Base-by-base conservation (phyloP, 2,329 filamentous ascomycete species). In the Trichophyton schoenleinii region DNA sequence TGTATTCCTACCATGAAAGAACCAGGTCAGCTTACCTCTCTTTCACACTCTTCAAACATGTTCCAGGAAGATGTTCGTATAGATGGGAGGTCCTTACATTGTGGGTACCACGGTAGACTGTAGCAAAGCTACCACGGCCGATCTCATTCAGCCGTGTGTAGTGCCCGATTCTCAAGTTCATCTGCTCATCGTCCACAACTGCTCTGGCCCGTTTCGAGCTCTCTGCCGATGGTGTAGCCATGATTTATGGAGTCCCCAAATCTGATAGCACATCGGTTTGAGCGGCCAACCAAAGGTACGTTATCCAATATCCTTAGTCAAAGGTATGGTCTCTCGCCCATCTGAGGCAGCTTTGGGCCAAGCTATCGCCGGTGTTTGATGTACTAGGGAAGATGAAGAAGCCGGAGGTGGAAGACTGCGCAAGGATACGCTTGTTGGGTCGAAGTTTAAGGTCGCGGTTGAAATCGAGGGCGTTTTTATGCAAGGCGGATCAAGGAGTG, bases 111-210 rank as follows among this genome's bases (percentile, higher is more conserved):
- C 88, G 84, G 74, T 94, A 97, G 67, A 99, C 94, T 67, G 91
- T 91, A 66, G 94, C 94, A 79, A 97, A 99, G 78, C 94, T 97
- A 65, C 94, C 94, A 77, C 94, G 94, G 65, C 94, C 94, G 72
- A 97, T 96, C 77, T 96, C 89, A 68, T 88, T 86, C 68, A 91
- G 84, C 70, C 92, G 86, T 69, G 83, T 82, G 75, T 95, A 96
- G 70, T 87, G 85, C 67, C 91, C 89, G 69, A 94, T 80, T 53
- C 72, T 68, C 68, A 78, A 71, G n/a, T 61, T 52, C 48, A 15
- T 46, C 63, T 66, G 64, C 48, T 69, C 62, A 63, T 67, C 61
- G 66, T 69, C 66, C 64, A 64, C 60, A 63, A 70, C 64, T 63
- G 62, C 57, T 65, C 71, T 59, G 5, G 52, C 13, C 41, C 71